Conservation (phyloP, 345 rosid genomes). For the Brassica incana region DNA sequence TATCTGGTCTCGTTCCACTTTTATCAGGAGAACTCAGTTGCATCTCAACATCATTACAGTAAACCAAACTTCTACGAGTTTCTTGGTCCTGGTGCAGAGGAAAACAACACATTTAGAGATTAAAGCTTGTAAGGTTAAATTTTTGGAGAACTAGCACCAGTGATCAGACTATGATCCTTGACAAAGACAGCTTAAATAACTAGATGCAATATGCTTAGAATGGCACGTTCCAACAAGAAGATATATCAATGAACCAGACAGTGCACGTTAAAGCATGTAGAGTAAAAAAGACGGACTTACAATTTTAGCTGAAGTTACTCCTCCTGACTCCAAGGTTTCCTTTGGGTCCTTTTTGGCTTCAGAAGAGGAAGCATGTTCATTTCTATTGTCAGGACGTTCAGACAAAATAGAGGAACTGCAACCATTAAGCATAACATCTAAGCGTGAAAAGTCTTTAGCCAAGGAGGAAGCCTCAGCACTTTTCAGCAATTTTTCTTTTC, state of each 20-base stretch:
- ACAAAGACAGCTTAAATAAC: conserved; percentile 19
- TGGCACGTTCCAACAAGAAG: conserved; percentile 3
- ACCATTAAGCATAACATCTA: conserved; percentile 69
- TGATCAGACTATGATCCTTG: not conserved
- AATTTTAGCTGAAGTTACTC: conserved; percentile 42
- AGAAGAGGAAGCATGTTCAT: conserved; percentile 30
- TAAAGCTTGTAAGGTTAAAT: not conserved
- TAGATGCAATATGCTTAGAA: conserved; percentile 13
- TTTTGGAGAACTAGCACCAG: not conserved
- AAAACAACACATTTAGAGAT: conserved; percentile 25
- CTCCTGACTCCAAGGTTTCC: conserved; percentile 46
- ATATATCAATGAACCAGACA: conserved; percentile 10
- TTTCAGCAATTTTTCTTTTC: conserved; percentile 72
- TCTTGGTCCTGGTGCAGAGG: conserved; percentile 49
- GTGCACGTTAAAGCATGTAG: conserved; percentile 20
- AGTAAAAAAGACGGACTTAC: conserved; percentile 45
- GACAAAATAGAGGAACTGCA: conserved; percentile 41
- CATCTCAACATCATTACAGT: conserved; percentile 49
- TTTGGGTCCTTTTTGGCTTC: conserved; percentile 51
- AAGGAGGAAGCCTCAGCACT: conserved; percentile 59
- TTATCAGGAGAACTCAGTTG: conserved; percentile 34
- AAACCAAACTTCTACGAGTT: conserved; percentile 51
- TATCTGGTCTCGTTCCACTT: conserved; percentile 60
- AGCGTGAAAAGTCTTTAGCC: conserved; percentile 64
- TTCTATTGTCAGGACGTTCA: conserved; percentile 40